These are phyloP conservation scores for Berkeleyomyces rouxiae DNA, from an alignment of 2,329 filamentous ascomycete genomes.

Conservation along the genomic window DNA sequence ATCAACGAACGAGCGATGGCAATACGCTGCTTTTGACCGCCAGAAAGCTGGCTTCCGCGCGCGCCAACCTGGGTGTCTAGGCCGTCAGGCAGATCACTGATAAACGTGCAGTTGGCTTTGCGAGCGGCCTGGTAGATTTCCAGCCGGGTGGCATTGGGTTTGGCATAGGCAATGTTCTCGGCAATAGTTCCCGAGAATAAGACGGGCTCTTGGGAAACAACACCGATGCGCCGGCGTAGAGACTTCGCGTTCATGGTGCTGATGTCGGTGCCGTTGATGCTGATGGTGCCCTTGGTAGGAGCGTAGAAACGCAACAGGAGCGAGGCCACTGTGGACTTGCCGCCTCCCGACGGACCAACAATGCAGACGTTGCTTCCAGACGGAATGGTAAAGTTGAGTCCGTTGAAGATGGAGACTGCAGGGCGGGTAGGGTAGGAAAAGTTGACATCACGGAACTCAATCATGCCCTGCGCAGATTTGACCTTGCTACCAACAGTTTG, in stretches of 20 bases:
- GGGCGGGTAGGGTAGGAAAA: constrained; percentile 92
- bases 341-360: constrained; percentile 87
- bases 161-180: constrained; percentile 84
- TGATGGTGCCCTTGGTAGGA: constrained; percentile 59
- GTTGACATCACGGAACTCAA: constrained; percentile 68
- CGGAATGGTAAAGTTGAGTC: constrained; percentile 77
- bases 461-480: constrained; percentile 68
- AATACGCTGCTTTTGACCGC: constrained; percentile 94
- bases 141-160: constrained; percentile 55
- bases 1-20: constrained; percentile 89
- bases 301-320: constrained; percentile 82
- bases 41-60: constrained; percentile 81
- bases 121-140: constrained; percentile 78
- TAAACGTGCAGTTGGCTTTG: constrained; percentile 91
- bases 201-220: constrained; percentile 91
- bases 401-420: constrained; percentile 78
- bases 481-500: constrained; percentile 70
- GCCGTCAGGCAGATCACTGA: constrained; percentile 89
- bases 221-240: constrained; percentile 76
- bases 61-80: constrained; percentile 88
- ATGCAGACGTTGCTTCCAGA: constrained; percentile 91
- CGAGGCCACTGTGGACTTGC: constrained; percentile 91
- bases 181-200: constrained; percentile 74
- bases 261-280: constrained; percentile 73
- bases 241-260: constrained; percentile 83